Evolutionary conservation across 768 basidiomycete genomes (phyloP), one percentile per base, ranked within the genome.

Genomic region (Kondoa malvinella): DNA sequence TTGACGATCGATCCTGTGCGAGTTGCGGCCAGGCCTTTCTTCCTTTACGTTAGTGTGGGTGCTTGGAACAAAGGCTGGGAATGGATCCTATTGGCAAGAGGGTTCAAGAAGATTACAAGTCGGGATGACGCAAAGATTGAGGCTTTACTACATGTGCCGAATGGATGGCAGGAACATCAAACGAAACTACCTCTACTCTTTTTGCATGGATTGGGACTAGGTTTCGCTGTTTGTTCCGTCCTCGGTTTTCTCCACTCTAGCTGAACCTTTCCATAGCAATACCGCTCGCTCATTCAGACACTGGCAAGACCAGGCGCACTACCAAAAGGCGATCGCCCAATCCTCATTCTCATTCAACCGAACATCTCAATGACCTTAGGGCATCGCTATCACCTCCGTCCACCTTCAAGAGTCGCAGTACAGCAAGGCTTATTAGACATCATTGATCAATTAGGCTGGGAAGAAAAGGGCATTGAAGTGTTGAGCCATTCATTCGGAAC

Each of bases 331-430:
- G 66, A 77, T 2, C 84, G 85, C 25, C 91, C 91, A 2, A 75
- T 95, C 66, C 77, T 95, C 34, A 79, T 95, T 50, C 83, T 82
- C 15, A 77, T 95, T 2, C 89, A 92, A 71, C 89, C 89, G 0
- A 87, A 90, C 72, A 84, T 92, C 73, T 87, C 87, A 72, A 90
- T 92, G 77, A 80, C 86, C 67, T 81, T 95, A 73, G 88, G 94
- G 75, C 86, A 91, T 73, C 81, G 83, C 0, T 77, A 79, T 1
- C 91, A 85, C 77, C 78, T 95, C 57, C 76, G 80, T 34, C 92
- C 92, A 0, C 83, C 85, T 77, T 80, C 77, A n/a, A 81, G 85
- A 50, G 77, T 80, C 64, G 82, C 87, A 71, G 83, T 83, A 70
- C 82, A 85, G 1, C 73, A 80, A 27, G 78, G 80, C 32, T 75